Base-by-base conservation (phyloP, 2,329 filamentous ascomycete genomes). In the Phialophora verrucosa region DNA sequence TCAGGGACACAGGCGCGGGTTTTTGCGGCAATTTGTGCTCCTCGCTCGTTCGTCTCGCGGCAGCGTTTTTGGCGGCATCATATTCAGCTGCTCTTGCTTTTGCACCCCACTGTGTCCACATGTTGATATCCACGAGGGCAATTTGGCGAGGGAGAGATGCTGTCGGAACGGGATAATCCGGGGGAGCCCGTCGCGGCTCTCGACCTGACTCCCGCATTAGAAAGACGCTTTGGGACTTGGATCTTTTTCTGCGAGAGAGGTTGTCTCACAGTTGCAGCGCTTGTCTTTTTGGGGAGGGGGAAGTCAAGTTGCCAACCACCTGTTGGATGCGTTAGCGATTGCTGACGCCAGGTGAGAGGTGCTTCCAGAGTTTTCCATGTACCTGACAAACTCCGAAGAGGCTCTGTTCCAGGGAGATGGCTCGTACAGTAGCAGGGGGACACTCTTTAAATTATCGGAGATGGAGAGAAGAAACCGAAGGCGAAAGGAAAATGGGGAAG, bases 71-170 rank as follows among this genome's bases (percentile, higher is more conserved):
- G 42, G 66, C 69, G 11, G 72, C 71, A 58, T 71, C 60, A 57
- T 71, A 72, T 58, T 74, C 72, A 17, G 72, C 72, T 32, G 71
- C 71, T 60, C 72, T 63, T 31, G 72, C 70, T 56, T 66, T 64
- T 32, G 72, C 71, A 56, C 72, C 72, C 38, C 73, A 67, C 25
- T 25, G 51, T 11, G 23, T 49, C 49, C 49, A 51, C 49, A 51
- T 51, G 25, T 51, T 29, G 23, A 7, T 51, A 6, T 25, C 49
- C 1, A 25, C 23, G 25, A 27, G 23, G 23, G 10, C 20, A 51
- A 29, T 5, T 25, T 23, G 55, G 20, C 17, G 11, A 23, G 14
- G 12, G 23, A 29, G 4, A 11, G 27, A 17, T 29, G 23, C 25
- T 27, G 49, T 23, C 20, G 14, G 14, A 29, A 51, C 14, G 23